phyloP scores from a whole-genome alignment of 202 grass and related monocot species.

The Panicum hallii region DNA sequence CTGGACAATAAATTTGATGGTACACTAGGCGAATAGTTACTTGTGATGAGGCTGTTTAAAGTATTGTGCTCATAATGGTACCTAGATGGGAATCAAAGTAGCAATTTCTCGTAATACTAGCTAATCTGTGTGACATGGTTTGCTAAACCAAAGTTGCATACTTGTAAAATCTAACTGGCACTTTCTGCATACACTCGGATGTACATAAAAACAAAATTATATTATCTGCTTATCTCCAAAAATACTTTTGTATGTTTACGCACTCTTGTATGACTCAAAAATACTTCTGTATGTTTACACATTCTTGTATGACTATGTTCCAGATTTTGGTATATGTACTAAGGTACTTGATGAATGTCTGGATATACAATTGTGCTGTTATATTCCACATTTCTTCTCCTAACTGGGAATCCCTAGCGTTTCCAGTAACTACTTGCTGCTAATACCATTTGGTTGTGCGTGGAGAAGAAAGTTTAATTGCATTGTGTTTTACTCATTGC shows the following conservation, averaged over 20 bases:
- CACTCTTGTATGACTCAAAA: neutral
- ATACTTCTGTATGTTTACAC: neutral
- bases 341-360: neutral
- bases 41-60: neutral
- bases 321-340: neutral
- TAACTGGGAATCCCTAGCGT: neutral
- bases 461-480: neutral
- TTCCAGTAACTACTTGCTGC: neutral
- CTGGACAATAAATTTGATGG: neutral
- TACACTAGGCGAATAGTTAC: too few relatives aligned
- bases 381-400: neutral
- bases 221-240: neutral
- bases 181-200: neutral
- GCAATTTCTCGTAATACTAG: neutral
- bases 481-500: neutral
- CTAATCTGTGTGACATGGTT: neutral
- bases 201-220: conserved; percentile 7
- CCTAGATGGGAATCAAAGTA: neutral
- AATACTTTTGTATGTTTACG: neutral
- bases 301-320: neutral
- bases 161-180: neutral
- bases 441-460: neutral
- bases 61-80: neutral
- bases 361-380: neutral
- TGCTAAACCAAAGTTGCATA: neutral